Conservation (phyloP, 805 yeast genomes). For the Wickerhamiella vanderwaltii region DNA sequence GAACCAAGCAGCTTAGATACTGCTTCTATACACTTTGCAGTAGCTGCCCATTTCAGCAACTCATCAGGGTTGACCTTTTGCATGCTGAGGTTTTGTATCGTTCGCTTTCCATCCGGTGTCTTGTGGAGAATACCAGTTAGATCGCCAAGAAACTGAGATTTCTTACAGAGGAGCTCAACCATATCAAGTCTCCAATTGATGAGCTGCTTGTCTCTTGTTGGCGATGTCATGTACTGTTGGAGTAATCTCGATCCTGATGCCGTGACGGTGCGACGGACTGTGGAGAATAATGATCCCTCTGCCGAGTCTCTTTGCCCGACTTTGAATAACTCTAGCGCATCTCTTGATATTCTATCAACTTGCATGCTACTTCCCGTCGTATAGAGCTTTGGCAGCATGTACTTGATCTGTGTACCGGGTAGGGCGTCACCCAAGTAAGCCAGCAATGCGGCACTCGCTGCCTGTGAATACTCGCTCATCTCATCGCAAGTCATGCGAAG, state of each 20-base stretch:
- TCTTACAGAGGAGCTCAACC: slow-evolving; percentile 34
- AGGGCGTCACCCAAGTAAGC: slow-evolving; percentile 62
- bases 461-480: slow-evolving; percentile 31
- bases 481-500: slow-evolving; percentile 14
- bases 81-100: slow-evolving; percentile 28
- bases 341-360: slow-evolving; percentile 46
- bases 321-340: slow-evolving; percentile 46
- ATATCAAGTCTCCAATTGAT: slow-evolving; percentile 44
- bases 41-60: slow-evolving; percentile 33
- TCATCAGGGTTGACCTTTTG: slow-evolving; percentile 37
- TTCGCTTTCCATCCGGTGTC: slow-evolving; percentile 34
- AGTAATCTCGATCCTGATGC: slow-evolving; percentile 71
- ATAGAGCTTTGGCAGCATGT: slow-evolving; percentile 56
- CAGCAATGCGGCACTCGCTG: slow-evolving; percentile 51
- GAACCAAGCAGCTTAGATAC: background rate
- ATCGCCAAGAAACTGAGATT: slow-evolving; percentile 41
- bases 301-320: slow-evolving; percentile 34
- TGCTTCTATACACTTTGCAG: slow-evolving; percentile 28
- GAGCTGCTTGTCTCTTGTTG: slow-evolving; percentile 48
- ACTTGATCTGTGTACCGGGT: slow-evolving; percentile 51
- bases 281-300: slow-evolving; percentile 61
- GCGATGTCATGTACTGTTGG: slow-evolving; percentile 71
- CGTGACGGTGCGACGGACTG: slow-evolving; percentile 63
- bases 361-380: slow-evolving; percentile 46
- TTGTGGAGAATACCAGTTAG: slow-evolving; percentile 49